Conservation (phyloP, 1,284 basidiomycete species). For the Mycena sp. region DNA sequence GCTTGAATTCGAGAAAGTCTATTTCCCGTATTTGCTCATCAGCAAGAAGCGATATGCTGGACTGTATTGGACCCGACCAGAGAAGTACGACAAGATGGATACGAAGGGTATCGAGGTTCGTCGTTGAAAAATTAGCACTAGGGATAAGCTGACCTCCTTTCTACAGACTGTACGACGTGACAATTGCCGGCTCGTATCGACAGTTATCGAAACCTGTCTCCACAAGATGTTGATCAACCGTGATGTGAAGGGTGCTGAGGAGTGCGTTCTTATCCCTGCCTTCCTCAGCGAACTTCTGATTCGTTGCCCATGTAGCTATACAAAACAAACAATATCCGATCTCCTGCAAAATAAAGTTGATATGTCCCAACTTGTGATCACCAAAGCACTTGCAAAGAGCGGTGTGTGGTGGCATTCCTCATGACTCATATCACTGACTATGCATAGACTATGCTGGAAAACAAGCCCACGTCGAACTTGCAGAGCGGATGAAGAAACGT, state of each 20-base stretch:
- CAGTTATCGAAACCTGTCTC: conserved; percentile 95
- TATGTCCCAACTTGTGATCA: conserved; percentile 98
- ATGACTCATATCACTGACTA: not conserved
- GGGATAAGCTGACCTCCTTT: not conserved
- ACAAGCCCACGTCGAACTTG: conserved; percentile 95
- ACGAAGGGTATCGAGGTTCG: conserved; percentile 96
- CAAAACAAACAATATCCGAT: conserved; percentile 92
- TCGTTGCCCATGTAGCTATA: conserved; percentile 75
- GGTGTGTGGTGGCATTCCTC: conserved; percentile 54
- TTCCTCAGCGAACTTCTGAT: conserved; percentile 20
- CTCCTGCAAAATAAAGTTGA: conserved; percentile 95
- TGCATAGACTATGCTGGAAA: conserved; percentile 84
- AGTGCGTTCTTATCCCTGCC: conserved; percentile 58
- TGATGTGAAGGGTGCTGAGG: conserved; percentile 91
- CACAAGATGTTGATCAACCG: conserved; percentile 97
- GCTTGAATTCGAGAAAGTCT: conserved; percentile 98
- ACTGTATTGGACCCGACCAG: conserved; percentile 92
- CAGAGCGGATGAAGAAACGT: conserved; percentile 92
- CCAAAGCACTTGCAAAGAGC: conserved; percentile 91
- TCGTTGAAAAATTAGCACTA: conserved; percentile 13
- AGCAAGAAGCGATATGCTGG: conserved; percentile 98
- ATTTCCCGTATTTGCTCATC: conserved; percentile 96
- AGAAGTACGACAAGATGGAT: conserved; percentile 99
- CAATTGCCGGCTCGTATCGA: conserved; percentile 94
- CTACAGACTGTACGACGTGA: conserved; percentile 92